Percentiles rank a stretch among this genome's conserved stretches.
phyloP scores from a whole-genome alignment of 257 asterid genomes.

The Solanum dulcamara region DNA sequence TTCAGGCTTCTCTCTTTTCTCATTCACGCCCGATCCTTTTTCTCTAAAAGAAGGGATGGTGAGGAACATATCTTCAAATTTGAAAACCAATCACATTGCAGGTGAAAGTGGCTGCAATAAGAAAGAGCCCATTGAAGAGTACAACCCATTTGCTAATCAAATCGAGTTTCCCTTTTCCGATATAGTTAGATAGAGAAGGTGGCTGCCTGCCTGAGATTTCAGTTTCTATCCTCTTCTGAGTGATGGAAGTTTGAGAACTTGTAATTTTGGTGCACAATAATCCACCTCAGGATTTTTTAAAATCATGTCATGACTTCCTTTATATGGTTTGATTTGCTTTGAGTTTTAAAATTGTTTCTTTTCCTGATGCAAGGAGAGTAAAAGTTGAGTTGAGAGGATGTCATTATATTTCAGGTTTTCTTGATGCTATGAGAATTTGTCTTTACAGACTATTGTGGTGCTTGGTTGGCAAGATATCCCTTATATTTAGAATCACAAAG shows the following conservation, averaged over 20 bases:
- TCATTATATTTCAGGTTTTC: background rate
- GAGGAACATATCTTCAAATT: slow-evolving; percentile 17
- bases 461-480: background rate
- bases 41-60: slow-evolving; percentile 31
- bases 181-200: slow-evolving; percentile 28
- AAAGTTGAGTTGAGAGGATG: background rate
- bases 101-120: slow-evolving; percentile 29
- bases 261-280: slow-evolving; percentile 30
- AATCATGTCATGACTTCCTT: background rate
- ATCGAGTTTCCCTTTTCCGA: slow-evolving; percentile 74
- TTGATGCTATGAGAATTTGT: background rate
- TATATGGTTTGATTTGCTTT: slow-evolving; percentile 11
- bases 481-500: background rate
- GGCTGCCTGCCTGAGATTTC: slow-evolving; percentile 5
- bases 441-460: background rate
- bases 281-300: slow-evolving; percentile 18
- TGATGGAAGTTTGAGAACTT: slow-evolving; percentile 35
- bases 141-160: slow-evolving; percentile 86
- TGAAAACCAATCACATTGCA: slow-evolving; percentile 15
- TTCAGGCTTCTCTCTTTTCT: slow-evolving; percentile 84
- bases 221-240: slow-evolving; percentile 14
- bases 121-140: slow-evolving; percentile 65
- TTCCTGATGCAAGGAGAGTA: background rate
- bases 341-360: background rate
- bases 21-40: slow-evolving; percentile 38